Percentiles rank a stretch among this genome's conserved stretches.
These are phyloP conservation scores for Toxicodendron radicans DNA, from an alignment of 345 rosid genomes.

Conservation along the genomic window DNA sequence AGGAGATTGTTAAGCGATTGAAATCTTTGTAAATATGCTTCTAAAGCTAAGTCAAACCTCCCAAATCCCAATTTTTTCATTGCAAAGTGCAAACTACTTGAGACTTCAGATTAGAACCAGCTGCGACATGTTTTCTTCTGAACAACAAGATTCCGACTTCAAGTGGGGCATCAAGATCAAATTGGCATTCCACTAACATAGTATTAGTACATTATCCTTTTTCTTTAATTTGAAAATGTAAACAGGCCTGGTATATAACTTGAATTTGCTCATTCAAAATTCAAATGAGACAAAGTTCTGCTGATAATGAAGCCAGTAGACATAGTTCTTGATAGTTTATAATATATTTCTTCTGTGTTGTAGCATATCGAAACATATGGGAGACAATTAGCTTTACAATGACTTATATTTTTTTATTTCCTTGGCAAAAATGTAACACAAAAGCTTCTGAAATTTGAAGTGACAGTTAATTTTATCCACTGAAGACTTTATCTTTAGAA, in stretches of 20 bases:
- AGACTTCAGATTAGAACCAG: too few species aligned
- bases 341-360: not conserved
- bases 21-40: too few species aligned
- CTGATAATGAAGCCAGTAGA: not conserved
- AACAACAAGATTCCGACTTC: not conserved
- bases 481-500: not conserved
- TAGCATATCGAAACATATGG: not conserved
- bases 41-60: too few species aligned
- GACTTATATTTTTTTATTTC: not conserved
- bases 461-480: not conserved
- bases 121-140: too few species aligned
- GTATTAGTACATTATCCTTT: not conserved
- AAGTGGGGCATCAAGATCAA: not conserved
- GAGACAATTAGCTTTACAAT: slow-evolving; percentile 3
- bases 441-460: slow-evolving; percentile 9
- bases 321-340: not conserved
- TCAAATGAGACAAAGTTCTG: not conserved
- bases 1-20: too few species aligned
- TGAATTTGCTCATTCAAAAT: slow-evolving; percentile 5
- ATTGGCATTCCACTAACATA: not conserved
- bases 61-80: too few species aligned
- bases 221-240: slow-evolving; percentile 2
- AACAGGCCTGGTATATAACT: not conserved
- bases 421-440: not conserved
- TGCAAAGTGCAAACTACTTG: too few species aligned